Evolutionary conservation across 495 filamentous ascomycete genomes (phyloP).

Genomic region (Trypethelium eluteriae): DNA sequence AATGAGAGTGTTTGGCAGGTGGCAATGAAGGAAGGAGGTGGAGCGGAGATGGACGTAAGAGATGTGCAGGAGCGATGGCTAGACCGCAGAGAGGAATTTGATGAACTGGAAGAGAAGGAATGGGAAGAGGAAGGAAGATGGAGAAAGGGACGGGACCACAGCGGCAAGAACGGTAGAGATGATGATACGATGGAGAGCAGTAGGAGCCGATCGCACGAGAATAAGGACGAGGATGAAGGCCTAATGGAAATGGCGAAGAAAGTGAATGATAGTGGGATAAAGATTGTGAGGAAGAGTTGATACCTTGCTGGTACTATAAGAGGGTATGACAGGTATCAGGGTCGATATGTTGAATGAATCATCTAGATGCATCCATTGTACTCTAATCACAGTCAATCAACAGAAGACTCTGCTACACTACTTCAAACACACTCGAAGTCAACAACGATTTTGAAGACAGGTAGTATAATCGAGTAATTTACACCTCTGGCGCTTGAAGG

Average conservation of each 20-base stretch:
- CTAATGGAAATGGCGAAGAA: slow-evolving; percentile 24
- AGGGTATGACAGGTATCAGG: neutral
- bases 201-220: slow-evolving; percentile 20
- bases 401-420: too few relatives aligned
- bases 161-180: slow-evolving; percentile 29
- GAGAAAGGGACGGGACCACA: slow-evolving; percentile 37
- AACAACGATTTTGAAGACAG: too few relatives aligned
- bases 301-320: neutral
- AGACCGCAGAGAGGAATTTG: slow-evolving; percentile 78
- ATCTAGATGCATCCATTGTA: too few relatives aligned
- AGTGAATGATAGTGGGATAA: slow-evolving; percentile 25
- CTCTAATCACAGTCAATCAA: too few relatives aligned
- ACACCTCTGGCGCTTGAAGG: too few relatives aligned
- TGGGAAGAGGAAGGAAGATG: slow-evolving; percentile 53
- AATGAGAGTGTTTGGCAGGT: slow-evolving; percentile 92
- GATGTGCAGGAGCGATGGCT: slow-evolving; percentile 96
- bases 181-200: slow-evolving; percentile 19
- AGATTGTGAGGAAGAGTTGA: slow-evolving; percentile 29
- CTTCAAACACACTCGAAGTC: too few relatives aligned
- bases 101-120: slow-evolving; percentile 66
- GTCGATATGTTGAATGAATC: too few relatives aligned
- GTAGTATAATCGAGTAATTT: too few relatives aligned
- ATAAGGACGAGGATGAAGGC: slow-evolving; percentile 29
- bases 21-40: slow-evolving; percentile 73
- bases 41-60: slow-evolving; percentile 65